Percentiles rank a stretch among this genome's conserved stretches.
These are phyloP conservation scores for Corylus heterophylla DNA, from an alignment of 306 rosid genomes.

Conservation along the genomic window DNA sequence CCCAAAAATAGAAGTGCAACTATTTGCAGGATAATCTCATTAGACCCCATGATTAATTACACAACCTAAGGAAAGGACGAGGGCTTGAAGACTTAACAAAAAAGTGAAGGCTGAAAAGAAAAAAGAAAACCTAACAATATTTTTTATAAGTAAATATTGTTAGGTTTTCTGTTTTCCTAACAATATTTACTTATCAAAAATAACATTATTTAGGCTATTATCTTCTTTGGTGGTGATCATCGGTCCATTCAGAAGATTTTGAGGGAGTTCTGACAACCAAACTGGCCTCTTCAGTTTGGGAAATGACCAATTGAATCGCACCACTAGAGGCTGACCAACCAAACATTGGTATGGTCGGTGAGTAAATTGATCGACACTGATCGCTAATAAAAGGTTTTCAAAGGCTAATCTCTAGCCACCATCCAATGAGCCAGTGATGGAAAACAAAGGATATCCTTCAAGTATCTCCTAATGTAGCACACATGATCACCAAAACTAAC, in stretches of 20 bases:
- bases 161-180: no score
- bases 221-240: not conserved
- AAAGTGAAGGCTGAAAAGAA: not conserved
- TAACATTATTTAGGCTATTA: not conserved
- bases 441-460: no score
- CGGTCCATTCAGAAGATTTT: not conserved
- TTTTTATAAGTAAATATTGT: not conserved
- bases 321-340: not conserved
- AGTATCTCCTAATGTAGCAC: not conserved
- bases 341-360: not conserved
- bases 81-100: constrained; percentile 12
- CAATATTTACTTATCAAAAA: no score
- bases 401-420: no score
- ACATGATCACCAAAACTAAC: not conserved
- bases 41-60: constrained; percentile 16
- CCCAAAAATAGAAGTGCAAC: constrained; percentile 1
- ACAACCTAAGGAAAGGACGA: constrained; percentile 1
- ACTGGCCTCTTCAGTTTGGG: not conserved
- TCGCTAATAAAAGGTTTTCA: no score
- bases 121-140: not conserved
- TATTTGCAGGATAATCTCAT: constrained; percentile 10
- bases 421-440: no score
- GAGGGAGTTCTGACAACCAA: not conserved
- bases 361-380: not conserved
- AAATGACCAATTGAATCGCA: not conserved